Evolutionary conservation across 2,329 filamentous ascomycete species (phyloP).

Genomic region (Dactylonectria macrodidyma): DNA sequence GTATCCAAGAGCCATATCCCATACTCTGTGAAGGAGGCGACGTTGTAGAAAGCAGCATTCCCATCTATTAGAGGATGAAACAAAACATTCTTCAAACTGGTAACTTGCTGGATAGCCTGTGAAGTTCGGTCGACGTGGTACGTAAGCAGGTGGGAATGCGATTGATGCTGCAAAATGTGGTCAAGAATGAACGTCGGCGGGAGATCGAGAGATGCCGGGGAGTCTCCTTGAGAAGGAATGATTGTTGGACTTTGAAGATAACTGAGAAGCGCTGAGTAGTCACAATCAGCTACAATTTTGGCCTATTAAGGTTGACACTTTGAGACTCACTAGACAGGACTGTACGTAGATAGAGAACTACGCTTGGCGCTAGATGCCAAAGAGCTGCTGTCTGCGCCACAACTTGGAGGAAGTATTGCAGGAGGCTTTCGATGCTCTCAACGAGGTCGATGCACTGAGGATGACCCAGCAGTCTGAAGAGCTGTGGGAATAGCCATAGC

Average conservation of each 20-base stretch:
- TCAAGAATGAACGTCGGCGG: slow-evolving; percentile 58
- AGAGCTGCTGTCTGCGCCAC: slow-evolving; percentile 61
- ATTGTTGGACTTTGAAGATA: slow-evolving; percentile 53
- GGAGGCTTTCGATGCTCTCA: slow-evolving; percentile 67
- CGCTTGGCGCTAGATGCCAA: slow-evolving; percentile 63
- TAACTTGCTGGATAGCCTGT: slow-evolving; percentile 64
- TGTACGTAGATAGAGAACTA: slow-evolving; percentile 65
- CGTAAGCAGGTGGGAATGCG: slow-evolving; percentile 47
- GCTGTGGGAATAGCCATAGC: slow-evolving; percentile 74
- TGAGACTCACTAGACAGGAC: slow-evolving; percentile 61
- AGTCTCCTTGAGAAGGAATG: slow-evolving; percentile 47
- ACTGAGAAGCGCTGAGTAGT: slow-evolving; percentile 50
- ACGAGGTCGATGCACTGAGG: slow-evolving; percentile 62
- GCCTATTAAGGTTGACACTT: slow-evolving; percentile 5
- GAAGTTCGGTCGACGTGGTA: slow-evolving; percentile 58
- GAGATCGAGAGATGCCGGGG: slow-evolving; percentile 50
- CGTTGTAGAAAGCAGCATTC: slow-evolving; percentile 50
- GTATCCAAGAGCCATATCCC: slow-evolving; percentile 67
- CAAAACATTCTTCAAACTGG: slow-evolving; percentile 61
- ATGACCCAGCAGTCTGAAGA: slow-evolving; percentile 71
- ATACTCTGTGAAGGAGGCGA: slow-evolving; percentile 56
- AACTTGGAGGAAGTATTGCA: slow-evolving; percentile 63
- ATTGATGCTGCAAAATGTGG: slow-evolving; percentile 51
- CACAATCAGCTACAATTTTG: slow-evolving; percentile 33
- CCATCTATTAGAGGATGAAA: slow-evolving; percentile 56